Evolutionary conservation across 164 flowering plant species (phyloP), one percentile per base, ranked within the genome.

Genomic region (Annona cherimola): DNA sequence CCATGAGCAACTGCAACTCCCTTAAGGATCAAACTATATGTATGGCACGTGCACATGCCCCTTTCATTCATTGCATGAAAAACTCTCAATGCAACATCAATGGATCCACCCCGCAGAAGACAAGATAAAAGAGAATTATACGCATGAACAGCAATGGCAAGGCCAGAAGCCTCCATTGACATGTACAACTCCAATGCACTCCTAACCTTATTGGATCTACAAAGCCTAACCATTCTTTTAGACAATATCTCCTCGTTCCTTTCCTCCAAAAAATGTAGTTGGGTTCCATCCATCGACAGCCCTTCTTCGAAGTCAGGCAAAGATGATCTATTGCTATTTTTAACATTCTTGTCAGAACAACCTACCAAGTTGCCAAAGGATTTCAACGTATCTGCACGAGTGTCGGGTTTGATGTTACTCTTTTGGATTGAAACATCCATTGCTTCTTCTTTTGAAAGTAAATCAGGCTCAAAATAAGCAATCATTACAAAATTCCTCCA

Each of bases 91-190:
- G 92, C 91, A 66, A 84, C 83, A 69, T 81, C 81, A 16, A 85
- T 65, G 70, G 76, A 76, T 67, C 76, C 77, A 71, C 84, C 87
- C 74, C 99, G 83, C 70, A 88, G 71, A 50, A 95, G 89, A 82
- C 93, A 87, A 19, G 96, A 81, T 26, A 95, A 78, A 69, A 92
- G 86, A 41, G 99, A 88, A 77, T 93, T 93, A 71, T 87, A 89
- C 14, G 99, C 90, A 80, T 90, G 98, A 12, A 68, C 16, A 77
- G 73, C 80, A 35, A 92, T 94, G 39, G 19, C 78, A 45, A 93
- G 80, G 62, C 87, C 87, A 11, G 83, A 79, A 42, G 78, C 72
- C 69, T 81, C 83, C 95, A 95, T 90, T 1, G 99, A 91, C 77
- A 73, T 72, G 70, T 73, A 82, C 82, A 91, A 79, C 61, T 79